These are phyloP conservation scores for Priceomyces carsonii DNA, from an alignment of 805 yeast species.

Conservation along the genomic window DNA sequence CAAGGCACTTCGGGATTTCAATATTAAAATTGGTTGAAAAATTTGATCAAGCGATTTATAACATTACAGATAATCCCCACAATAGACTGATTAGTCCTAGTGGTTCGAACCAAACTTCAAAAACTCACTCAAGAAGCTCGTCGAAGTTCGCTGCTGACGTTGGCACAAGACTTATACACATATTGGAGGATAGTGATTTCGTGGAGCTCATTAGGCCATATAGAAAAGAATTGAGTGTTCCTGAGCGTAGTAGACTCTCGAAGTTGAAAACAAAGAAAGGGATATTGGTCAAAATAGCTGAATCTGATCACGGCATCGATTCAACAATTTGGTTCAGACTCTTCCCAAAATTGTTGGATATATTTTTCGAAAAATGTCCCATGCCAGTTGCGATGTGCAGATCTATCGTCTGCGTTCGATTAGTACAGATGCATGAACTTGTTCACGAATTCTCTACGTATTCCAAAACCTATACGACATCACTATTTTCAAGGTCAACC, in stretches of 20 bases:
- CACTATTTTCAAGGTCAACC: constrained; percentile 30
- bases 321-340: constrained; percentile 94
- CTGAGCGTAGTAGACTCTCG: constrained; percentile 73
- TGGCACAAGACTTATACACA: constrained; percentile 74
- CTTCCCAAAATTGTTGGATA: constrained; percentile 71
- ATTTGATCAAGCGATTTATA: constrained; percentile 81
- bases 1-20: constrained; percentile 73
- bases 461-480: constrained; percentile 34
- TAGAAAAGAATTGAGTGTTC: constrained; percentile 58
- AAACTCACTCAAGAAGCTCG: constrained; percentile 55
- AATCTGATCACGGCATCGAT: constrained; percentile 92
- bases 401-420: constrained; percentile 81
- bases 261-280: constrained; percentile 67
- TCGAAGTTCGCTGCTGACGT: constrained; percentile 77
- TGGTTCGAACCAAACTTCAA: constrained; percentile 12
- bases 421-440: constrained; percentile 81
- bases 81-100: constrained; percentile 1
- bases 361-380: constrained; percentile 80
- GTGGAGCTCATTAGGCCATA: constrained; percentile 57
- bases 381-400: constrained; percentile 92
- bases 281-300: constrained; percentile 75
- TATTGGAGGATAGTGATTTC: constrained; percentile 67
- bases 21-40: constrained; percentile 78
- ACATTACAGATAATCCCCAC: constrained; percentile 34
- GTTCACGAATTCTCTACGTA: constrained; percentile 57